phyloP scores from a whole-genome alignment of 2,329 filamentous ascomycete species.

The Triangularia verruculosa region DNA sequence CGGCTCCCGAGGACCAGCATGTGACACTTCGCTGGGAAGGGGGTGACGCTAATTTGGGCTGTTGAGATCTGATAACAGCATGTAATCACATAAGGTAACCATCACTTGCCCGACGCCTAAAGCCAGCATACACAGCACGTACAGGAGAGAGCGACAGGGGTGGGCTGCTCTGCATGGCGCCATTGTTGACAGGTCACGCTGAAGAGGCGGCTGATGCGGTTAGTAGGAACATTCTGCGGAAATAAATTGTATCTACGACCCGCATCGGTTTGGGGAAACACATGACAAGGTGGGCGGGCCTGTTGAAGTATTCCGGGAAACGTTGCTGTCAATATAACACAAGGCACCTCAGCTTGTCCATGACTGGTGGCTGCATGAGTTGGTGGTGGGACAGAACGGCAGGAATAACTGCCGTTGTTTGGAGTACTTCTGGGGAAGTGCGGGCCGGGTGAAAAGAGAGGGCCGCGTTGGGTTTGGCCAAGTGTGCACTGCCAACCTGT shows the following conservation, averaged over 20 bases:
- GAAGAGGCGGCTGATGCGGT: not conserved
- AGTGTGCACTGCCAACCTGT: not conserved
- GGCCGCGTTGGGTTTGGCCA: not conserved
- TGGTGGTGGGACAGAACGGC: not conserved
- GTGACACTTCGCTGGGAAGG: not conserved
- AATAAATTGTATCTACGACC: not conserved
- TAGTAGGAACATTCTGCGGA: not conserved
- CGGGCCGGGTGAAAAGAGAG: not conserved
- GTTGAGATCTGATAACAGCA: not conserved
- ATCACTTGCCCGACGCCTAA: no score
- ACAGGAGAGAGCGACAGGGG: not conserved
- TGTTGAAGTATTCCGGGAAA: constrained; percentile 1
- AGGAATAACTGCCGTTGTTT: constrained; percentile 2
- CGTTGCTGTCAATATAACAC: not conserved
- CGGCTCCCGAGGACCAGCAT: not conserved
- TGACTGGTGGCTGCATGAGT: not conserved
- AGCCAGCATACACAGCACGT: not conserved
- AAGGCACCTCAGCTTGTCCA: not conserved
- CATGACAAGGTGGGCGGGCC: no score
- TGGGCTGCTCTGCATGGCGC: not conserved
- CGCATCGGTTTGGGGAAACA: not conserved
- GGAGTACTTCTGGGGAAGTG: not conserved
- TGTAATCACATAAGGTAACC: not conserved
- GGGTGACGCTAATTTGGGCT: not conserved
- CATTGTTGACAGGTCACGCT: not conserved